Evolutionary conservation across 176 grass and related monocot species (phyloP), one percentile per base, ranked within the genome.

Genomic region (Eragrostis nindensis): DNA sequence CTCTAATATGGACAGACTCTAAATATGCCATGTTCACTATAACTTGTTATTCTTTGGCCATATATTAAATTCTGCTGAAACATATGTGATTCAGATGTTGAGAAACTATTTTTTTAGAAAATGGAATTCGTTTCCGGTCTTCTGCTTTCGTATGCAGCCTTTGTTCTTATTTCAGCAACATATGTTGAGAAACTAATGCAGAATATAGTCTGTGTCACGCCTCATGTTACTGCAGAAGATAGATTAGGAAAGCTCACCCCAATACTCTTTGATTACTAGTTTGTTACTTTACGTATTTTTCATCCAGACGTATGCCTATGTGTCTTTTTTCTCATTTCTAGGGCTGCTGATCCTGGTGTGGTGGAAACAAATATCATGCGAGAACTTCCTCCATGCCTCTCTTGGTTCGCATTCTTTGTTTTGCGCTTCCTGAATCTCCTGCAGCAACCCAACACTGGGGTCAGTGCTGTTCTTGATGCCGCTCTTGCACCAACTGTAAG

Each of bases 301-400:
- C 48, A 27, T 11, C 66, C 63, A 38, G 5, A 29, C 21, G 10
- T 78, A 80, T 76, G 44, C 53, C 65, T 13, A 18, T 82, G 70
- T 60, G n/a, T 66, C 66, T 17, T 70, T 1, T 43, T 80, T 62
- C 1, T 25, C 61, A 59, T 80, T 75, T 57, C 24, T 79, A 98
- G 96, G 62, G 86, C 84, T 77, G 92, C 96, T 56, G 96, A 98
- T 86, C 96, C 92, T 5, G 92, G 95, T 50, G 57, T 86, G 6
- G 92, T 91, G 11, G 74, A 92, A 65, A 98, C 95, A 60, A 83
- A 83, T 67, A 95, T 98, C 62, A 98, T 98, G 96, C 82, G 86
- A 25, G 92, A 98, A 80, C 78, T 98, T 79, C 88, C 95, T 73
- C 49, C 68, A 38, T 81, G 56, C 8, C 78, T 98, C 66, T 91